A percentile compares a stretch with the other conserved stretches of the same genome.
phyloP scores from a whole-genome alignment of 352 stramenopile genomes.

The Phytophthora ramorum region DNA sequence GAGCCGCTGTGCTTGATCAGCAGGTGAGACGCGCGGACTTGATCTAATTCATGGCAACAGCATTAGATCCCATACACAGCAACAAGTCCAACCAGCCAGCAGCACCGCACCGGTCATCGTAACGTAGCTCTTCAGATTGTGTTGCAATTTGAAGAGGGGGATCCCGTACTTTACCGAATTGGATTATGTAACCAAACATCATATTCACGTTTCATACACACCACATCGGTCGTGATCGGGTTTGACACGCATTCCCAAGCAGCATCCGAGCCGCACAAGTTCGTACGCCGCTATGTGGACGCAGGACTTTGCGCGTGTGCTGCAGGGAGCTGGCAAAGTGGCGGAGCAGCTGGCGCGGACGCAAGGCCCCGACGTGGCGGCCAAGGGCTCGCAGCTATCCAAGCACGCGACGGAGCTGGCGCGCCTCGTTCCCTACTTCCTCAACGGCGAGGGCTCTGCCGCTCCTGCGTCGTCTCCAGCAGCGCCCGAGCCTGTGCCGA shows the following conservation, averaged over 20 bases:
- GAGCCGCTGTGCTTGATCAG: slow-evolving; percentile 96
- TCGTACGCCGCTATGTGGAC: slow-evolving; percentile 59
- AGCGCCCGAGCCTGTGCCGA: slow-evolving; percentile 2
- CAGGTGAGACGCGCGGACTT: slow-evolving; percentile 91
- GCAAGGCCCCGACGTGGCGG: slow-evolving; percentile 39
- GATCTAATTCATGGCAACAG: slow-evolving; percentile 39
- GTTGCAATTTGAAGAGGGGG: slow-evolving; percentile 14
- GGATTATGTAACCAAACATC: not conserved
- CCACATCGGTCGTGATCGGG: not conserved
- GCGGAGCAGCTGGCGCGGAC: slow-evolving; percentile 56
- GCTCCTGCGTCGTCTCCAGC: not conserved
- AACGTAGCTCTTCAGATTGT: slow-evolving; percentile 5
- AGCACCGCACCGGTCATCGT: slow-evolving; percentile 34
- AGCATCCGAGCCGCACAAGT: slow-evolving; percentile 19
- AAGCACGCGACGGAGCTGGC: slow-evolving; percentile 56
- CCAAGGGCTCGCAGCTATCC: slow-evolving; percentile 41
- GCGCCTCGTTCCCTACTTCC: slow-evolving; percentile 53
- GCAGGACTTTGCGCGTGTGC: slow-evolving; percentile 70
- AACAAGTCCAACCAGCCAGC: not conserved
- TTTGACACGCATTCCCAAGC: slow-evolving; percentile 22
- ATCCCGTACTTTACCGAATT: slow-evolving; percentile 12
- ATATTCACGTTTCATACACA: not conserved
- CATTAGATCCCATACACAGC: slow-evolving; percentile 1
- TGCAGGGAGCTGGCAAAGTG: slow-evolving; percentile 74
- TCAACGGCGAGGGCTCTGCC: slow-evolving; percentile 27